Evolutionary conservation across 768 basidiomycete species (phyloP).

Genomic region (Kondoa subrosea): DNA sequence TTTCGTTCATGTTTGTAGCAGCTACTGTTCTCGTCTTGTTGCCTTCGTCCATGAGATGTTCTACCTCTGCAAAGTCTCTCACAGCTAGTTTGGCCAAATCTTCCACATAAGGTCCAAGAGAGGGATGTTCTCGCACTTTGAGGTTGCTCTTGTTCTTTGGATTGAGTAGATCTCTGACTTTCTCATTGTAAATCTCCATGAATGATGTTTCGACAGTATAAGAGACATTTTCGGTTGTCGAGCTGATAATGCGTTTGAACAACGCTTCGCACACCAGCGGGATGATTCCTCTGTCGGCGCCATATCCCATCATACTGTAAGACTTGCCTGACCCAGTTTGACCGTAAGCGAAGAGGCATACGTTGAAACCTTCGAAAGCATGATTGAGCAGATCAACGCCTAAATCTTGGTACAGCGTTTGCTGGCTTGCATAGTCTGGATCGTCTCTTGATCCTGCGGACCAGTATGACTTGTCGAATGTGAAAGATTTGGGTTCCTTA

Average conservation of each 20-base stretch:
- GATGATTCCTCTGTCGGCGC: constrained; percentile 80
- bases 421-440: constrained; percentile 76
- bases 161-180: constrained; percentile 91
- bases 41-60: constrained; percentile 98
- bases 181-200: constrained; percentile 55
- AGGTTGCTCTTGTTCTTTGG: constrained; percentile 93
- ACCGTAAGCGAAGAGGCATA: constrained; percentile 79
- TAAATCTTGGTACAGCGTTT: constrained; percentile 83
- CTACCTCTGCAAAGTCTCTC: constrained; percentile 84
- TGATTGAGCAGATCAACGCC: constrained; percentile 89
- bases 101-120: constrained; percentile 78
- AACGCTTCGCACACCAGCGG: constrained; percentile 86
- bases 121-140: constrained; percentile 92
- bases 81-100: constrained; percentile 87
- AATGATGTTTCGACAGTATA: constrained; percentile 97
- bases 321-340: constrained; percentile 27
- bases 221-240: constrained; percentile 47
- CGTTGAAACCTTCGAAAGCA: constrained; percentile 89
- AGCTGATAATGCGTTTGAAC: constrained; percentile 60
- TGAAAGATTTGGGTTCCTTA: constrained; percentile 71
- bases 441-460: constrained; percentile 75
- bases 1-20: constrained; percentile 99
- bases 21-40: constrained; percentile 95
- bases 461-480: constrained; percentile 94
- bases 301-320: constrained; percentile 20